A percentile compares a stretch with the other conserved stretches of the same genome.
phyloP scores from a whole-genome alignment of 2,329 filamentous ascomycete genomes.

The Diaporthe ilicicola region DNA sequence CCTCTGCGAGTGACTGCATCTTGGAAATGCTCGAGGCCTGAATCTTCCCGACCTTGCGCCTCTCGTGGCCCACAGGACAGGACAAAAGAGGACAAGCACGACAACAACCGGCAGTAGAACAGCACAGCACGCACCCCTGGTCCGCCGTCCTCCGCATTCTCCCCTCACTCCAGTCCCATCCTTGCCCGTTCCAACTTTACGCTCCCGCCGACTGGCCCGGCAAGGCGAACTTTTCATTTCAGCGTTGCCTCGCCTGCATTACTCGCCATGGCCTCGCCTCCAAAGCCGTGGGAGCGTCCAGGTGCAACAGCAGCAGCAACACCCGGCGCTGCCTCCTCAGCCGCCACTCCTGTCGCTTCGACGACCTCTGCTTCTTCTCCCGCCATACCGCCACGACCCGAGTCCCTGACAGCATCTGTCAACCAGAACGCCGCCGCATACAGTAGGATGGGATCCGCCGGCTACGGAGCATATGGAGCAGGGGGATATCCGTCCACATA shows the following conservation, averaged over 20 bases:
- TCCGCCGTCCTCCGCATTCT: slow-evolving; percentile 9
- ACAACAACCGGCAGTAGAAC: background rate
- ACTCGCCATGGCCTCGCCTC: slow-evolving; percentile 76
- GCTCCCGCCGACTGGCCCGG: slow-evolving; percentile 2
- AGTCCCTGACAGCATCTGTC: slow-evolving; percentile 78
- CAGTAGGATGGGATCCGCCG: slow-evolving; percentile 56
- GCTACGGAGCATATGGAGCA: slow-evolving; percentile 48
- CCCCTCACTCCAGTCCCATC: slow-evolving; percentile 10
- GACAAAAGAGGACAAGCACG: slow-evolving; percentile 7
- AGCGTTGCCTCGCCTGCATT: background rate
- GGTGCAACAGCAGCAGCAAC: slow-evolving; percentile 62
- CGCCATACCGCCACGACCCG: slow-evolving; percentile 81
- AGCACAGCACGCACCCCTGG: slow-evolving; percentile 10
- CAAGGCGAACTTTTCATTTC: background rate
- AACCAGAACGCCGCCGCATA: slow-evolving; percentile 91
- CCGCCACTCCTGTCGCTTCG: slow-evolving; percentile 50
- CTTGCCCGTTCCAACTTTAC: background rate
- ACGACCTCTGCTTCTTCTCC: slow-evolving; percentile 63
- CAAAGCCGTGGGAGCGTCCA: slow-evolving; percentile 95
- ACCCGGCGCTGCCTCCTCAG: slow-evolving; percentile 48
- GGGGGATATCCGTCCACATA: slow-evolving; percentile 49
- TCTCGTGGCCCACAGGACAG: slow-evolving; percentile 13
- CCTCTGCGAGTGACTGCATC: background rate
- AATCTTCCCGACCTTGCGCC: background rate
- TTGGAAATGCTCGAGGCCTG: slow-evolving; percentile 5